Evolutionary conservation across 805 yeast species (phyloP), one percentile per base, ranked within the genome.

Genomic region (Kluyveromyces nonfermentans): DNA sequence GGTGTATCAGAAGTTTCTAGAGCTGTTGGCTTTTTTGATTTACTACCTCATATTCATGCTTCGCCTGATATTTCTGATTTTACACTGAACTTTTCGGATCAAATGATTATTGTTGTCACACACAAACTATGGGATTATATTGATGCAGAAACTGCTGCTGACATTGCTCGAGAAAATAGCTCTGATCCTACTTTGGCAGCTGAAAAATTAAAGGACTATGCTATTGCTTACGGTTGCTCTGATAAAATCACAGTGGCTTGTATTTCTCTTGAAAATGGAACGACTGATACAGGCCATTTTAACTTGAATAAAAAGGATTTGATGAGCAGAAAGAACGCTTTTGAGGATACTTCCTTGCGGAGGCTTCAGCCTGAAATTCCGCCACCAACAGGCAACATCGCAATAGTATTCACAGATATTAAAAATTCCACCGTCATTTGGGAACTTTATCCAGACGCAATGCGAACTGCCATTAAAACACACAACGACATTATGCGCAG

Each of bases 321-420:
- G 50, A 67, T 52, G 46, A 64, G 77, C 35, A 69, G 77, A 55
- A 70, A 78, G 49, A 81, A 73, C 39, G 76, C 62, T 56, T 78
- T 50, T 70, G 87, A 81, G 41, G 96, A 89, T 62, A 77, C 95
- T 0, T 75, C 81, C 1, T 69, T 89, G 52, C 78, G 96, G 54
- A 77, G 94, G 56, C 69, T 88, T 43, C 95, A 86, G 47, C 85
- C 82, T 34, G 98, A 93, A 57, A 89, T 93, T 46, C 80, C 83
- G 8, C 97, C 98, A 2, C 99, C 99, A 2, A 80, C 82, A 5
- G 97, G 97, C 2, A 88, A 87, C 41, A 69, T 93, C 40, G 96
- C 98, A 0, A 82, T 93, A 77, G 97, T 90, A 1, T 93, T 93
- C 65, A 93, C 99, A 0, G 99, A 93, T 75, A 93, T 93, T 53